A percentile compares a stretch with the other conserved stretches of the same genome.
Conservation (phyloP, 2,329 filamentous ascomycete genomes). For the Conoideocrella luteorostrata region DNA sequence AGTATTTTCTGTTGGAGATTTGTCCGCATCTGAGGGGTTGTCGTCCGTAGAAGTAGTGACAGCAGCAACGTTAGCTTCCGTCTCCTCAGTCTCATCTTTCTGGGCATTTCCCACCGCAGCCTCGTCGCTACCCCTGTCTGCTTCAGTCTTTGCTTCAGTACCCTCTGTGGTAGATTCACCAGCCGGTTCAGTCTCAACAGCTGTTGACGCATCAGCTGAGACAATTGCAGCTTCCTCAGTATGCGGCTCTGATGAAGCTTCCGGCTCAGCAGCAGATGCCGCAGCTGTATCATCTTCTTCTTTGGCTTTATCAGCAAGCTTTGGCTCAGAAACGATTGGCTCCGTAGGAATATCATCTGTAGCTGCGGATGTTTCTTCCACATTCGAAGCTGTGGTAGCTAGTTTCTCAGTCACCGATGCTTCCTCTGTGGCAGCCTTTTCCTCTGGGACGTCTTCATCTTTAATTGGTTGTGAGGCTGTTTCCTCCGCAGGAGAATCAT, state of each 20-base stretch:
- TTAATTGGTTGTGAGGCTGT: too few relatives aligned
- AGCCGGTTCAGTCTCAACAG: constrained; percentile 2
- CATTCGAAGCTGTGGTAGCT: too few relatives aligned
- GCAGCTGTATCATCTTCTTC: neutral
- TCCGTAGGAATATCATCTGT: neutral
- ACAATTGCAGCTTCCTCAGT: constrained; percentile 4
- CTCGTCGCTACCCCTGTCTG: too few relatives aligned
- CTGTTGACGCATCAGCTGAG: neutral
- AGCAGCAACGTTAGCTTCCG: neutral
- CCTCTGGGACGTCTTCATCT: too few relatives aligned
- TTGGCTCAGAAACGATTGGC: neutral
- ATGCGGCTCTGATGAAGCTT: neutral
- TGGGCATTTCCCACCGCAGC: too few relatives aligned
- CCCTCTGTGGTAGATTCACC: neutral
- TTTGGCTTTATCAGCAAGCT: neutral
- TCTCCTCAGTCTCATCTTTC: too few relatives aligned
- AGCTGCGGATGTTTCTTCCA: neutral
- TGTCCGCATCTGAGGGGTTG: too few relatives aligned
- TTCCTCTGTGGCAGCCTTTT: too few relatives aligned
- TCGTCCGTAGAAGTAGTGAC: neutral
- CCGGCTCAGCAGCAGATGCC: neutral
- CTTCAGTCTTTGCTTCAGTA: too few relatives aligned
- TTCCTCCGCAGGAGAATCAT: too few relatives aligned
- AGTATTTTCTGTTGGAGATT: neutral
- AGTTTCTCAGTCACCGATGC: neutral